These are phyloP conservation scores for Geotrichum phurueaensis DNA, from an alignment of 1,139 yeast genomes.

Conservation along the genomic window DNA sequence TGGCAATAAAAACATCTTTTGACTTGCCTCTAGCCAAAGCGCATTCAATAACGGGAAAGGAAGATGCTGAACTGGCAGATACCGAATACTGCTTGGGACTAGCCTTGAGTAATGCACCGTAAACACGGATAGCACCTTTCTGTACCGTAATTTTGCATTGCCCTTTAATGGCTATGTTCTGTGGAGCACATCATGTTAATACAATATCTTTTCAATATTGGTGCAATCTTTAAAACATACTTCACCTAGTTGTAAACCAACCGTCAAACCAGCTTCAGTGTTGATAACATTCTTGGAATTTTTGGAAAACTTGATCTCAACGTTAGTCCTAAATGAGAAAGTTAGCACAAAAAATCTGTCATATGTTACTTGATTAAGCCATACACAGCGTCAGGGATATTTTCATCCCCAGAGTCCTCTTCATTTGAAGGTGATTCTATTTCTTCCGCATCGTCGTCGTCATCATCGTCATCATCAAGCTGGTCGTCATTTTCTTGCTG, in stretches of 20 bases:
- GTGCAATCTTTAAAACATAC: background rate
- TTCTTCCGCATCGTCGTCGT: background rate
- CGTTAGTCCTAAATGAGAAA: background rate
- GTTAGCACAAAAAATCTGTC: background rate
- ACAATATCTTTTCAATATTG: background rate
- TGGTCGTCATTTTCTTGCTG: background rate
- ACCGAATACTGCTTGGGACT: slow-evolving; percentile 22
- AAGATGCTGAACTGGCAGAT: slow-evolving; percentile 47
- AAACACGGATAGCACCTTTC: slow-evolving; percentile 52
- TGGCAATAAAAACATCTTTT: slow-evolving; percentile 29
- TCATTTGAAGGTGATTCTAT: background rate
- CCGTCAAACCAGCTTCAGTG: slow-evolving; percentile 1
- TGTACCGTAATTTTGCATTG: slow-evolving; percentile 48
- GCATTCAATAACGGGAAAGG: slow-evolving; percentile 52
- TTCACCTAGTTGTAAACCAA: slow-evolving; percentile 14
- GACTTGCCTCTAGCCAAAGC: slow-evolving; percentile 38
- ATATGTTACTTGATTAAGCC: background rate
- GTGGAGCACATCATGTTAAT: background rate
- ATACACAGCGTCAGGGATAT: background rate
- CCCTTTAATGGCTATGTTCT: slow-evolving; percentile 49
- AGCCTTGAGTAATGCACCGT: slow-evolving; percentile 45
- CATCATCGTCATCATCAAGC: background rate
- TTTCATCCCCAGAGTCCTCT: background rate
- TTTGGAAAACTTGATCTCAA: slow-evolving; percentile 1
- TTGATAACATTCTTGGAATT: slow-evolving; percentile 3